Evolutionary conservation across 2,329 filamentous ascomycete species (phyloP).

Genomic region (Orbilia oligospora): DNA sequence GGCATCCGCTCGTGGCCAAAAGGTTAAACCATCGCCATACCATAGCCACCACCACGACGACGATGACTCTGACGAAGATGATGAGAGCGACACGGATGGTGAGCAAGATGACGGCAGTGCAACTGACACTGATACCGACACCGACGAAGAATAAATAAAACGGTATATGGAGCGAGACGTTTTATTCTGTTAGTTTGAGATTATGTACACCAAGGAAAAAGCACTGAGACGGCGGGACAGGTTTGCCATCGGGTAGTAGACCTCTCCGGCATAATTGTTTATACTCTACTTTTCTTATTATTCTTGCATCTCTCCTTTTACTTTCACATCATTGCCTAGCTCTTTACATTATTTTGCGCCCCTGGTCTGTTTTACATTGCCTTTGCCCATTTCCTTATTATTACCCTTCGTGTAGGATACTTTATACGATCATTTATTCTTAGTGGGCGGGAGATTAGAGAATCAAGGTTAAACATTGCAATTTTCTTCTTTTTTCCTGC

Average conservation of each 20-base stretch:
- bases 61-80: slow-evolving; percentile 75
- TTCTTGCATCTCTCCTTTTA: slow-evolving; percentile 50
- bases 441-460: slow-evolving; percentile 17
- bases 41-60: slow-evolving; percentile 69
- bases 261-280: slow-evolving; percentile 30
- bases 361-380: slow-evolving; percentile 4
- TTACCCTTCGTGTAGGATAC: slow-evolving; percentile 59
- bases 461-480: slow-evolving; percentile 1
- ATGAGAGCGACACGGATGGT: slow-evolving; percentile 84
- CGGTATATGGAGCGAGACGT: slow-evolving; percentile 28
- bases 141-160: slow-evolving; percentile 67
- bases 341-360: slow-evolving; percentile 19
- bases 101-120: slow-evolving; percentile 72
- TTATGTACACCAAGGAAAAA: slow-evolving; percentile 67
- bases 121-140: slow-evolving; percentile 78
- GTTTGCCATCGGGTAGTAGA: slow-evolving; percentile 47
- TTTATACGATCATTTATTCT: slow-evolving; percentile 51
- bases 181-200: slow-evolving; percentile 37
- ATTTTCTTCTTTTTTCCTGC: neutral
- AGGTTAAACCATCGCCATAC: slow-evolving; percentile 70
- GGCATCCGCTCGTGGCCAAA: slow-evolving; percentile 83
- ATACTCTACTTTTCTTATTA: slow-evolving; percentile 61
- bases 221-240: slow-evolving; percentile 64
- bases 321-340: slow-evolving; percentile 24
- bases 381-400: slow-evolving; percentile 13